Evolutionary conservation across 2,329 filamentous ascomycete genomes (phyloP).

Genomic region (Metarhizium rileyi): DNA sequence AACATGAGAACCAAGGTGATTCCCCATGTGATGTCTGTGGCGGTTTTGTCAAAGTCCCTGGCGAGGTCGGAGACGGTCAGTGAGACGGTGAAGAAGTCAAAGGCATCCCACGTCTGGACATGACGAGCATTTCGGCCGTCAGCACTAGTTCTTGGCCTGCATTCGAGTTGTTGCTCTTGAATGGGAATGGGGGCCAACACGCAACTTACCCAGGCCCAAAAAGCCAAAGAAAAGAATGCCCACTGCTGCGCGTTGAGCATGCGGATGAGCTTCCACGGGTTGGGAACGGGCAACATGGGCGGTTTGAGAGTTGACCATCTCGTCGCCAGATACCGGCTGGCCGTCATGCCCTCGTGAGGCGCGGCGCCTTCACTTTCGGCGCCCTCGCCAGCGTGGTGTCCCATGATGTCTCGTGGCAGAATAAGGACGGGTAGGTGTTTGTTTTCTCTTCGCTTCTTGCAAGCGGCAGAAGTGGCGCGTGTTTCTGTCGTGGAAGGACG

Average conservation of each 20-base stretch:
- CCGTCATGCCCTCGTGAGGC: constrained; percentile 40
- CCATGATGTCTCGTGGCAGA: constrained; percentile 1
- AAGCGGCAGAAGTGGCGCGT: too few species aligned
- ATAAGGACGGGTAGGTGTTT: too few species aligned
- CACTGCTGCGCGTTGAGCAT: constrained; percentile 42
- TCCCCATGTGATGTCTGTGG: constrained; percentile 53
- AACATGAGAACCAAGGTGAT: constrained; percentile 56
- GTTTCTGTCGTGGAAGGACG: too few species aligned
- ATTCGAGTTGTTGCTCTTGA: too few species aligned
- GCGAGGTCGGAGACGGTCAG: constrained; percentile 46
- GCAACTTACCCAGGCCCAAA: constrained; percentile 43
- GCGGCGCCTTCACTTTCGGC: constrained; percentile 20
- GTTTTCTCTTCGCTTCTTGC: too few species aligned
- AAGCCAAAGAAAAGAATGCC: constrained; percentile 46
- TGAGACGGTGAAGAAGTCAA: constrained; percentile 58
- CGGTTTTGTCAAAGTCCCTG: constrained; percentile 40
- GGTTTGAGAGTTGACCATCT: constrained; percentile 48
- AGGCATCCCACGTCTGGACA: constrained; percentile 49
- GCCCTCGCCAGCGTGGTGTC: constrained; percentile 14
- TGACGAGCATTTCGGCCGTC: neutral
- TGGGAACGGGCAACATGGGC: constrained; percentile 43
- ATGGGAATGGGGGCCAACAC: neutral
- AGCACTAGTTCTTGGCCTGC: neutral
- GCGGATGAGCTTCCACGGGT: constrained; percentile 38
- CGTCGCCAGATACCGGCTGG: constrained; percentile 36